phyloP scores from a whole-genome alignment of 768 basidiomycete genomes.

The Hygrocybe punicea region DNA sequence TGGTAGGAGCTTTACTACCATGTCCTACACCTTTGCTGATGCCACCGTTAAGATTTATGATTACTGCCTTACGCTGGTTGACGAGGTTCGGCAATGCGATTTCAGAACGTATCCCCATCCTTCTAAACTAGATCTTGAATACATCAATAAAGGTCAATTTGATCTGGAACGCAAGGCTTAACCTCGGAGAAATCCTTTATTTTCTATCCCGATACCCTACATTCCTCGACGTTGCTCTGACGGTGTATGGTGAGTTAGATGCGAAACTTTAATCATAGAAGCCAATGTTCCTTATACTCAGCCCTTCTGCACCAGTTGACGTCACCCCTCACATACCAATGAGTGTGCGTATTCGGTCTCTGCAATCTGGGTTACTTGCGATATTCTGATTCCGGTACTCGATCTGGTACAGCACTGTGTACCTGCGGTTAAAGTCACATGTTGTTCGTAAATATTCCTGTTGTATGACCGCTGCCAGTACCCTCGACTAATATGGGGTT shows the following conservation, averaged over 20 bases:
- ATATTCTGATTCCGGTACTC: neutral
- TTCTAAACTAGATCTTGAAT: neutral
- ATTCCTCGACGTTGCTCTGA: neutral
- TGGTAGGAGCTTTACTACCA: neutral
- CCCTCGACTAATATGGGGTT: too few species aligned
- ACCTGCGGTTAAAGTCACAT: too few species aligned
- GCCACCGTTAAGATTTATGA: neutral
- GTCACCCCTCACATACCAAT: neutral
- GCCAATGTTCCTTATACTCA: neutral
- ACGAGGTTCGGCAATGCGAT: neutral
- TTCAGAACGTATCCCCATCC: neutral
- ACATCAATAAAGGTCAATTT: neutral
- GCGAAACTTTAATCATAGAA: neutral
- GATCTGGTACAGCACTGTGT: too few species aligned
- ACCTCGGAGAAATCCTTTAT: neutral
- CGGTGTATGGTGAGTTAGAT: neutral
- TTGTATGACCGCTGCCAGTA: too few species aligned
- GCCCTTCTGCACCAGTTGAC: neutral
- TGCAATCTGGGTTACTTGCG: neutral
- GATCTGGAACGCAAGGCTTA: neutral
- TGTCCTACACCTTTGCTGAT: neutral
- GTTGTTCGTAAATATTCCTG: too few species aligned
- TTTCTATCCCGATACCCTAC: slow-evolving; percentile 2
- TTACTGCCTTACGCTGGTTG: neutral
- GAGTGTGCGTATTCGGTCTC: too few species aligned